Evolutionary conservation across 768 basidiomycete species (phyloP), one percentile per base, ranked within the genome.

Genomic region (Suillus subluteus): DNA sequence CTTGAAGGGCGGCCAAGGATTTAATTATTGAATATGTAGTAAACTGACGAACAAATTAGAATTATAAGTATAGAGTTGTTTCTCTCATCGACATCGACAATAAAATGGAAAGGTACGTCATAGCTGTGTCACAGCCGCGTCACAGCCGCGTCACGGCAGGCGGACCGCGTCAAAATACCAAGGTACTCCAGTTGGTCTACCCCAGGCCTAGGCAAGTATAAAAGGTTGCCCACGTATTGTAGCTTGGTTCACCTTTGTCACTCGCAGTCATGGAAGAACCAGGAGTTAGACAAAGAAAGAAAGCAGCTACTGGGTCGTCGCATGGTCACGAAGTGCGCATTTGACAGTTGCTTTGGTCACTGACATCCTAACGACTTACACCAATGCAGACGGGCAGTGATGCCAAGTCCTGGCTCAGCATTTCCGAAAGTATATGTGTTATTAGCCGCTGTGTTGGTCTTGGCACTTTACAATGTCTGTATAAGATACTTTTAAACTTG

Each of bases 221-320:
- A 44, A 32, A 16, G 6, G 26, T 21, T 32, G 23, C 35, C 43
- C 66, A 65, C 59, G 38, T 32, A 58, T 26, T 32, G 2, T 18
- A n/a, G 35, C 5, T 35, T 37, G 8, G 16, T 48, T 52, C 56
- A 32, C 44, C 35, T 52, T 44, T 40, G 52, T 38, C 44, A 16
- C 62, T 66, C 38, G 30, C 30, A 44, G 62, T 43, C 59, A 68
- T 69, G 69, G 63, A 65, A 58, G 66, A 69, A 56, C 64, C 70
- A 56, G 63, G 61, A 18, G 43, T 74, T 64, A 73, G 76, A 46
- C 67, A 76, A 9, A 76, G 76, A 40, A 78, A 69, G 46, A 56
- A 64, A 12, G n/a, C 50, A 16, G 23, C 30, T 21, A 0, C 11
- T 44, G 26, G 16, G 62, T 43, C 38, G 65, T 5, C 21, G 54